Conservation (phyloP, 495 filamentous ascomycete genomes). For the Zalerion maritima region DNA sequence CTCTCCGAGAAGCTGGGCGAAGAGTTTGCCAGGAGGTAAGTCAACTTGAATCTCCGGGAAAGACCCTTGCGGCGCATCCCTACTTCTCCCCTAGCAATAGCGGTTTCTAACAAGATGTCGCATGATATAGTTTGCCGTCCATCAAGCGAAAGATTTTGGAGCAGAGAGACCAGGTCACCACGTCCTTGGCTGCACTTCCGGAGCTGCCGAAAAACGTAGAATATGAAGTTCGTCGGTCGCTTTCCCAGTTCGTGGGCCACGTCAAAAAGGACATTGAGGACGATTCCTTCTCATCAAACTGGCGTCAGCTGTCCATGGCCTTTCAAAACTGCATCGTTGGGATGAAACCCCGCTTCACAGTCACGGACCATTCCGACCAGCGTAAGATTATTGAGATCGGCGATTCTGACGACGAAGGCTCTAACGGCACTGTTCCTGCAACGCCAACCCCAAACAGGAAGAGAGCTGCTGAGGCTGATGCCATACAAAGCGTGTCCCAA, state of each 20-base stretch:
- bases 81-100: neutral
- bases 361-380: slow-evolving; percentile 9
- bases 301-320: slow-evolving; percentile 15
- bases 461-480: slow-evolving; percentile 2
- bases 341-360: slow-evolving; percentile 28
- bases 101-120: slow-evolving; percentile 2
- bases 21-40: slow-evolving; percentile 41
- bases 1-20: slow-evolving; percentile 38
- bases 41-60: neutral
- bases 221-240: slow-evolving; percentile 27
- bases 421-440: slow-evolving; percentile 9
- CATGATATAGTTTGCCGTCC: slow-evolving; percentile 32
- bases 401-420: slow-evolving; percentile 9
- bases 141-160: slow-evolving; percentile 43
- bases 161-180: slow-evolving; percentile 30
- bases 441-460: slow-evolving; percentile 11
- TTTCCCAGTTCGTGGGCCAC: slow-evolving; percentile 24
- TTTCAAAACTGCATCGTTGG: slow-evolving; percentile 22
- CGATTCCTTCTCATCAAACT: slow-evolving; percentile 17
- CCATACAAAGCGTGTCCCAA: too few relatives aligned
- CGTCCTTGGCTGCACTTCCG: slow-evolving; percentile 34
- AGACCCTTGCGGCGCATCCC: neutral
- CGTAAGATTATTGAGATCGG: slow-evolving; percentile 5
- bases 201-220: slow-evolving; percentile 39
- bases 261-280: slow-evolving; percentile 20